A percentile compares a stretch with the other conserved stretches of the same genome.
These are phyloP conservation scores for Aspergillus jensenii DNA, from an alignment of 2,329 filamentous ascomycete genomes.

Conservation along the genomic window DNA sequence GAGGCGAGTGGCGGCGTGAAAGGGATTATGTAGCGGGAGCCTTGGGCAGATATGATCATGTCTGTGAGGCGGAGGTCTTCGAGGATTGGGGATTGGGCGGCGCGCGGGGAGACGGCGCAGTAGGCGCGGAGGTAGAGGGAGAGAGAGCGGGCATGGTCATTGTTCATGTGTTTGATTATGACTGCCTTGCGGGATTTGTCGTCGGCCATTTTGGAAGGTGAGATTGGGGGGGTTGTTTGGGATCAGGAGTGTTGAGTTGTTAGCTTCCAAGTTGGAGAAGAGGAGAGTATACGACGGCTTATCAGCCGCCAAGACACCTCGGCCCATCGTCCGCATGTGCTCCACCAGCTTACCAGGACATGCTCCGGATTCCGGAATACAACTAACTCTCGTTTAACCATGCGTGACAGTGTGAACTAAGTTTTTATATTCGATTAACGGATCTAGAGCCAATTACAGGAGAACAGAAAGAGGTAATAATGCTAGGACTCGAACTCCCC, in stretches of 20 bases:
- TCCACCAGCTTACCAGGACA: too few relatives aligned
- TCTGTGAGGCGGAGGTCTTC: conserved; percentile 63
- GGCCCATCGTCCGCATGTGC: too few relatives aligned
- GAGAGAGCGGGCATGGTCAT: conserved; percentile 73
- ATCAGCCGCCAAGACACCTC: too few relatives aligned
- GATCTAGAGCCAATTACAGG: background rate
- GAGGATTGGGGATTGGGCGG: conserved; percentile 61
- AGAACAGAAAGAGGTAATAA: background rate
- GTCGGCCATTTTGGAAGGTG: conserved; percentile 1
- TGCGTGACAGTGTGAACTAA: too few relatives aligned
- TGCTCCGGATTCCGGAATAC: too few relatives aligned
- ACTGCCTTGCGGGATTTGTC: conserved; percentile 51
- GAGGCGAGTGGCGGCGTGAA: conserved; percentile 70
- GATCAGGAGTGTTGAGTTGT: background rate
- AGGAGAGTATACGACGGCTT: too few relatives aligned
- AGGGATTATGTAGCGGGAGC: conserved; percentile 53
- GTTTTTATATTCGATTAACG: background rate
- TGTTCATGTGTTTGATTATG: conserved; percentile 84
- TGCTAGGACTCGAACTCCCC: background rate
- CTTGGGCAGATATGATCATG: conserved; percentile 61
- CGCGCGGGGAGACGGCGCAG: conserved; percentile 55
- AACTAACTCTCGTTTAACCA: too few relatives aligned
- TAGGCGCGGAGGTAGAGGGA: conserved; percentile 76
- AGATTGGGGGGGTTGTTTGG: background rate
- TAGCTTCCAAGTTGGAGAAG: too few relatives aligned